Evolutionary conservation across 2,329 filamentous ascomycete species (phyloP), one percentile per base, ranked within the genome.

Genomic region (Scolecobasidium constrictum): DNA sequence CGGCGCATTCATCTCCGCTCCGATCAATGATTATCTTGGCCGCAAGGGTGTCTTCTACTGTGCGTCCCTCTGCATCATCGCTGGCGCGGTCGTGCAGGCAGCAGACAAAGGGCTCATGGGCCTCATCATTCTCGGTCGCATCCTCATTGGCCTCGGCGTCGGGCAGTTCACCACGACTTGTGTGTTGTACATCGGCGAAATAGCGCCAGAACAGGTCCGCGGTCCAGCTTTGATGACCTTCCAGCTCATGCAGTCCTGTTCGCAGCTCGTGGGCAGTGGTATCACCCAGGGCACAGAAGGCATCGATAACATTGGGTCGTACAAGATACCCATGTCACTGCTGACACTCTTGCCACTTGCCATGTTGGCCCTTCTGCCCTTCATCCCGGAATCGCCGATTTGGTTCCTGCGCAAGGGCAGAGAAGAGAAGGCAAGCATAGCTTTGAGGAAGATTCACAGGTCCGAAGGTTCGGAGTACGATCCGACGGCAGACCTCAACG

Each of bases 401-500:
- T 36, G 34, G 34, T 36, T 9, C 16, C 9, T 36, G 9, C 34
- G 9, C 7, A 36, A 36, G 16, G 34, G 34, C 11, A 11, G 16
- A 18, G 16, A 9, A 12, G 34, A 36, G 9, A 21, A 42, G 16
- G 43, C 38, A 11, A 21, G 6, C 6, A 28, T 28, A 13, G 28
- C 38, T 11, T 5, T 37, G 12, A 36, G 19, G 33, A 45, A 36
- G 31, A 37, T 33, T 23, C n/a, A 42, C 17, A 7, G 16, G 33
- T 11, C 11, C 16, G 34, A 36, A 17, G 26, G 26, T 9, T 15
- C 34, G 12, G 11, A 36, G 7, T 36, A 36, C 16, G 34, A 36
- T 36, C 34, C 44, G 57, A 49, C 0, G 64, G 69, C 31, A 65
- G 64, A 0, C 52, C 67, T 26, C 65, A 69, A 50, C 55, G 65